phyloP scores from a whole-genome alignment of 345 rosid genomes.

The Balakata baccata region DNA sequence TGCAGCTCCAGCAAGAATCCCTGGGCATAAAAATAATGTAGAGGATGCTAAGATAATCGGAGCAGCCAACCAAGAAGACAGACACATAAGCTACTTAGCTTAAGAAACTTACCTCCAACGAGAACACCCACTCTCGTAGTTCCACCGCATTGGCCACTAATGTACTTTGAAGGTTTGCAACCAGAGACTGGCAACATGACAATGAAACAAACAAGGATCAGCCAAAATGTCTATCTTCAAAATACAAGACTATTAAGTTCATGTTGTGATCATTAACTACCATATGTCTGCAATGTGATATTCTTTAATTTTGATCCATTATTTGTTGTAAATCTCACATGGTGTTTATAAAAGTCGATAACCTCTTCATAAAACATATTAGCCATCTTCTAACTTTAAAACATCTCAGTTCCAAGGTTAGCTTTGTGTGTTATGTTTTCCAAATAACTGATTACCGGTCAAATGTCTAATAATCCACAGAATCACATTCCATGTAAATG shows the following conservation, averaged over 20 bases:
- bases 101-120: slow-evolving; percentile 59
- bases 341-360: too few species aligned
- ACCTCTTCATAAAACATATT: too few species aligned
- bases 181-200: slow-evolving; percentile 24
- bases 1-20: slow-evolving; percentile 55
- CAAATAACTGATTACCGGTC: too few species aligned
- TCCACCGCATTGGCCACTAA: slow-evolving; percentile 44
- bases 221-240: not conserved
- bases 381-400: too few species aligned
- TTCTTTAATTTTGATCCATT: too few species aligned
- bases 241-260: not conserved
- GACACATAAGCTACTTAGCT: not conserved
- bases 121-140: slow-evolving; percentile 40
- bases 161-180: slow-evolving; percentile 42
- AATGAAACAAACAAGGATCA: slow-evolving; percentile 7
- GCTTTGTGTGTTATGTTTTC: too few species aligned
- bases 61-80: not conserved
- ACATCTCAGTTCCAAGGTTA: too few species aligned
- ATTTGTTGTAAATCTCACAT: too few species aligned
- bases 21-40: slow-evolving; percentile 33
- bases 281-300: not conserved
- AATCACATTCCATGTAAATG: too few species aligned
- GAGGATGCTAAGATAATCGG: not conserved
- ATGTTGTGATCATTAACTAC: not conserved
- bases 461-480: too few species aligned